A percentile compares a stretch with the other conserved stretches of the same genome.
Conservation (phyloP, 129 eudicot genomes). For the Tanacetum coccineum region DNA sequence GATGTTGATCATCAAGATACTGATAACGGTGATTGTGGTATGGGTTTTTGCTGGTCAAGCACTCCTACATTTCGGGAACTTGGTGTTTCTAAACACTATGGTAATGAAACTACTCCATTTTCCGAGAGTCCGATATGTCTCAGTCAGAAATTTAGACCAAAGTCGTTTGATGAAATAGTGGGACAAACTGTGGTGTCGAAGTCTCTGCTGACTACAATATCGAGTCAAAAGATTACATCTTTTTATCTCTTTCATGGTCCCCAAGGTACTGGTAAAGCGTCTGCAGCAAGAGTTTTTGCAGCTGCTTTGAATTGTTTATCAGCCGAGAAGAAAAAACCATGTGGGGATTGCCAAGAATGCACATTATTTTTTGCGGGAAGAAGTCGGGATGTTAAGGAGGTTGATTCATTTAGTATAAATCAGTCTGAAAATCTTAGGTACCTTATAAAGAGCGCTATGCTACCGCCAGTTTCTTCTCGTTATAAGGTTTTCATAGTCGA, state of each 20-base stretch:
- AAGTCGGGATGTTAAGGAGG: conserved; percentile 75
- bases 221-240: conserved; percentile 49
- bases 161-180: conserved; percentile 66
- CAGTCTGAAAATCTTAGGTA: conserved; percentile 44
- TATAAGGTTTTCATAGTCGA: conserved; percentile 75
- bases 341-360: conserved; percentile 83
- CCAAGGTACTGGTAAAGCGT: conserved; percentile 88
- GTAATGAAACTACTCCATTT: conserved; percentile 42
- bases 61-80: conserved; percentile 45
- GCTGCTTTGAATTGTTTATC: conserved; percentile 88
- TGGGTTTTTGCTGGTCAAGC: conserved; percentile 81
- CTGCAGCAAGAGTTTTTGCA: conserved; percentile 84
- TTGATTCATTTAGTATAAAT: conserved; percentile 71
- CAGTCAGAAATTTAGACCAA: conserved; percentile 78
- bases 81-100: conserved; percentile 32
- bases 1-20: conserved; percentile 42
- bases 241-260: conserved; percentile 90
- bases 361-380: conserved; percentile 67
- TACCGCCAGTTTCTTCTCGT: conserved; percentile 69
- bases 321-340: conserved; percentile 44
- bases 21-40: conserved; percentile 58
- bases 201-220: conserved; percentile 56
- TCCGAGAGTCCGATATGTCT: conserved; percentile 72
- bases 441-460: conserved; percentile 51
- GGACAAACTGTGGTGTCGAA: conserved; percentile 66